These are phyloP conservation scores for Herpomyces periplanetae DNA, from an alignment of 2,329 filamentous ascomycete species.

Conservation along the genomic window DNA sequence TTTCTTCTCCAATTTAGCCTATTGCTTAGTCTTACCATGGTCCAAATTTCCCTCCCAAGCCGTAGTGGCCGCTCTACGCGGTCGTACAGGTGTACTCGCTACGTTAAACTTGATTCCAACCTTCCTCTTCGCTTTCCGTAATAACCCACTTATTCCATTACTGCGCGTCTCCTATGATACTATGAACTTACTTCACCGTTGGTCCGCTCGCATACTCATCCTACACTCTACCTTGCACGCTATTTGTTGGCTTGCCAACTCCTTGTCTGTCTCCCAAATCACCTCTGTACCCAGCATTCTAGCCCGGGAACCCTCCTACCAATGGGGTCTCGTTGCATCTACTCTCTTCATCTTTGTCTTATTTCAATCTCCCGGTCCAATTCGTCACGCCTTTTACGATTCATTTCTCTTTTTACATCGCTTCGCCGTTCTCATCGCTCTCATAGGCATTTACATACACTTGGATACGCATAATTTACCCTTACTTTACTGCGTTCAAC, in stretches of 20 bases:
- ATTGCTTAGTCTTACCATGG: constrained; percentile 16
- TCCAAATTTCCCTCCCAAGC: constrained; percentile 10
- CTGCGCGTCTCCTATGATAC: constrained; percentile 76
- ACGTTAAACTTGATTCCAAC: constrained; percentile 72
- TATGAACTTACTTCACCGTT: constrained; percentile 61
- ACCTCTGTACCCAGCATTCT: constrained; percentile 15
- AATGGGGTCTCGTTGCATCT: constrained; percentile 15
- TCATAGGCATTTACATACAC: constrained; percentile 41
- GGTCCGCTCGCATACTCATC: constrained; percentile 35
- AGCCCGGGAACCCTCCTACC: constrained; percentile 19
- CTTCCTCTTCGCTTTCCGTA: constrained; percentile 52
- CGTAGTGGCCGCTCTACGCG: constrained; percentile 41
- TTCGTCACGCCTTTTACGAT: constrained; percentile 87
- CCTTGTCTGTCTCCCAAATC: constrained; percentile 17
- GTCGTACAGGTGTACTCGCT: constrained; percentile 43
- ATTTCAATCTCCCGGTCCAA: constrained; percentile 28
- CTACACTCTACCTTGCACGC: constrained; percentile 28
- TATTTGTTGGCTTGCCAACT: constrained; percentile 30
- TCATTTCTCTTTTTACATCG: constrained; percentile 71
- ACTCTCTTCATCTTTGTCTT: constrained; percentile 22
- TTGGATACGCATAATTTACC: constrained; percentile 22
- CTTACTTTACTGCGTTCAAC: constrained; percentile 32
- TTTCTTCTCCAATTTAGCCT: constrained; percentile 29
- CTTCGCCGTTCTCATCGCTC: constrained; percentile 21
- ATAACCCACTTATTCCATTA: constrained; percentile 53